Conservation (phyloP, 2,329 filamentous ascomycete genomes). For the Neonectria faginata region DNA sequence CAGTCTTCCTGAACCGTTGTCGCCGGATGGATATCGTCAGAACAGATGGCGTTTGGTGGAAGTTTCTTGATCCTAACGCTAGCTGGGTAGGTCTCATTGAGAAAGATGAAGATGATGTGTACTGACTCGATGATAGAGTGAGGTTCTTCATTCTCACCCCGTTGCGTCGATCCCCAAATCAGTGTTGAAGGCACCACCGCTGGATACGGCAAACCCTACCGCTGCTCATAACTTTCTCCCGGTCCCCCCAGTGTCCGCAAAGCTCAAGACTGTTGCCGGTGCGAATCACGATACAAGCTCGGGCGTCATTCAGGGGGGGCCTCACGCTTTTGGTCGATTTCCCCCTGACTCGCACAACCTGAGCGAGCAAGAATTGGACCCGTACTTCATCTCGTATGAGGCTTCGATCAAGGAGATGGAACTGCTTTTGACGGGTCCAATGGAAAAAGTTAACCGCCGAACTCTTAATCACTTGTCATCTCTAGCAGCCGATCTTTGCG, state of each 20-base stretch:
- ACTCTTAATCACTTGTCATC: slow-evolving; percentile 87
- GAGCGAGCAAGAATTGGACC: slow-evolving; percentile 90
- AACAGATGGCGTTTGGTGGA: slow-evolving; percentile 96
- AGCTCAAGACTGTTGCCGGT: slow-evolving; percentile 73
- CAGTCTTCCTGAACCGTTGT: slow-evolving; percentile 94
- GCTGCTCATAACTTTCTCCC: slow-evolving; percentile 89
- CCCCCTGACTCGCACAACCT: slow-evolving; percentile 81
- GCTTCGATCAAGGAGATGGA: slow-evolving; percentile 92
- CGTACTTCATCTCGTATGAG: slow-evolving; percentile 96
- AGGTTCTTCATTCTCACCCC: slow-evolving; percentile 93
- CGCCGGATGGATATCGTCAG: slow-evolving; percentile 91
- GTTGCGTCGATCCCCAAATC: slow-evolving; percentile 93
- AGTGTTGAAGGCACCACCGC: slow-evolving; percentile 91
- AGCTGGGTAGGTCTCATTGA: slow-evolving; percentile 80
- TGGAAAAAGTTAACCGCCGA: slow-evolving; percentile 95
- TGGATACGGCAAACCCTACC: slow-evolving; percentile 93
- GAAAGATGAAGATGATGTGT: neutral
- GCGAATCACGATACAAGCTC: slow-evolving; percentile 50
- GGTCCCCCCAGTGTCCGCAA: slow-evolving; percentile 85
- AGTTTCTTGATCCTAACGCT: slow-evolving; percentile 96
- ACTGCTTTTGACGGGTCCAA: slow-evolving; percentile 86
- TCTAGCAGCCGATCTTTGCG: slow-evolving; percentile 87
- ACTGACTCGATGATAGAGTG: slow-evolving; percentile 69
- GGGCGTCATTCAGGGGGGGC: slow-evolving; percentile 55
- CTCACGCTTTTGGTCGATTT: slow-evolving; percentile 80